Evolutionary conservation across 306 rosid species (phyloP), one percentile per base, ranked within the genome.

Genomic region (Ammopiptanthus mongolicus): DNA sequence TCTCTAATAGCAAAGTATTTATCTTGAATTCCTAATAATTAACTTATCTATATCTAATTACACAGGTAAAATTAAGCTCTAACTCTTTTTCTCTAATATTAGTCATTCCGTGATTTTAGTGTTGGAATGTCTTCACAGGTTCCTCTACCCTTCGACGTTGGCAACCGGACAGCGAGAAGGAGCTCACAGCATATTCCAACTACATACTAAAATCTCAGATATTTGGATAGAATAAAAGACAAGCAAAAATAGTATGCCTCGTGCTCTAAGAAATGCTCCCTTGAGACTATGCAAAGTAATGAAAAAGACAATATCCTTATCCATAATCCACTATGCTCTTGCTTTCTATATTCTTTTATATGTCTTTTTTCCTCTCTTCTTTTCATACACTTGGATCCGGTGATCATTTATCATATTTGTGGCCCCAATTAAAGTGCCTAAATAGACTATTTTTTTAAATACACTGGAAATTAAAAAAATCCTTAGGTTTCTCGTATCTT

Each of bases 281-380:
- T 25, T 21, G 56, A 47, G 69, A 44, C 56, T 5, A 8, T 42
- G 29, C n/a, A 28, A 17, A 2, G 50, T 55, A 15, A 52, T 74
- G 85, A 76, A 78, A 74, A 51, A 25, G 79, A 82, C 84, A 9
- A 51, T 42, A 7, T 74, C 71, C 87, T 81, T 84, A 90, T 85
- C 97, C 83, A 61, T 72, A 21, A 60, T 14, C 78, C 60, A 13
- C 39, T 53, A 8, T 11, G 6, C 77, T 72, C 55, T 57, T 56
- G 47, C 76, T 52, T 42, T 62, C 64, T 66, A 23, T 23, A 14
- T 34, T 60, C 52, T 50, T 25, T 67, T 67, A 18, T 34, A 80
- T 65, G 72, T 67, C 50, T 76, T 33, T 74, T 48, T 65, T 12
- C 5, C 69, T 55, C 42, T 80, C 21, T 42, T 36, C 73, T 46